Evolutionary conservation across 2,329 filamentous ascomycete species (phyloP).

Genomic region (Venturia effusa): DNA sequence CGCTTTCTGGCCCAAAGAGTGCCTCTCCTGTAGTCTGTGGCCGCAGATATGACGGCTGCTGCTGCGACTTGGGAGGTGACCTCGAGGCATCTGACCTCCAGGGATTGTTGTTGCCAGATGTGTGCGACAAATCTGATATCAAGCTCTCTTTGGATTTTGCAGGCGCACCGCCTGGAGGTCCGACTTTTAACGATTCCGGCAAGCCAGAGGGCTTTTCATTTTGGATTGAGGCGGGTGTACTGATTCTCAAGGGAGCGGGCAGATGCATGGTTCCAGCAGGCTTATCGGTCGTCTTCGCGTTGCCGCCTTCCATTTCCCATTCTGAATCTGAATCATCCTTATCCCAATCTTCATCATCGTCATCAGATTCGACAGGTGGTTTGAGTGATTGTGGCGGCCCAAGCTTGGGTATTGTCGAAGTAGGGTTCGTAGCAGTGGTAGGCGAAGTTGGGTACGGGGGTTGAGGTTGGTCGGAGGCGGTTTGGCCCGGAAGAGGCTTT

Average conservation of each 20-base stretch:
- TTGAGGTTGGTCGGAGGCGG: background rate
- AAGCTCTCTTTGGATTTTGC: slow-evolving; percentile 10
- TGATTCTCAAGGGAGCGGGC: slow-evolving; percentile 9
- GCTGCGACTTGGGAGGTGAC: slow-evolving; percentile 1
- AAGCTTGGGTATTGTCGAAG: background rate
- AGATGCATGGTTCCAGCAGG: background rate
- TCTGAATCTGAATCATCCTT: slow-evolving; percentile 13
- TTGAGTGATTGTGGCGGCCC: background rate
- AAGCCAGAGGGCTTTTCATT: slow-evolving; percentile 8
- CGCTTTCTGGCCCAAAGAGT: slow-evolving; percentile 1
- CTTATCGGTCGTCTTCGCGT: slow-evolving; percentile 11
- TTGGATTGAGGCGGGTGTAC: slow-evolving; percentile 8
- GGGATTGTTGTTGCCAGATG: background rate
- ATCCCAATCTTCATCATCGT: slow-evolving; percentile 14
- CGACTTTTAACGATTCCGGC: slow-evolving; percentile 15
- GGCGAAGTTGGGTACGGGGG: slow-evolving; percentile 1
- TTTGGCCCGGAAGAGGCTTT: background rate
- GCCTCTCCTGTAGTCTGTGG: slow-evolving; percentile 11
- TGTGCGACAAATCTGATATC: background rate
- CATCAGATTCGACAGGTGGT: background rate
- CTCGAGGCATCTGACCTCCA: background rate
- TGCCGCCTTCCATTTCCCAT: slow-evolving; percentile 17
- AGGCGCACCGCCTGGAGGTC: slow-evolving; percentile 11
- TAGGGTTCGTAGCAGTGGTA: background rate
- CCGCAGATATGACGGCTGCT: slow-evolving; percentile 9